These are phyloP conservation scores for Epichloe coenophiala DNA, from an alignment of 2,329 filamentous ascomycete genomes.

Conservation along the genomic window DNA sequence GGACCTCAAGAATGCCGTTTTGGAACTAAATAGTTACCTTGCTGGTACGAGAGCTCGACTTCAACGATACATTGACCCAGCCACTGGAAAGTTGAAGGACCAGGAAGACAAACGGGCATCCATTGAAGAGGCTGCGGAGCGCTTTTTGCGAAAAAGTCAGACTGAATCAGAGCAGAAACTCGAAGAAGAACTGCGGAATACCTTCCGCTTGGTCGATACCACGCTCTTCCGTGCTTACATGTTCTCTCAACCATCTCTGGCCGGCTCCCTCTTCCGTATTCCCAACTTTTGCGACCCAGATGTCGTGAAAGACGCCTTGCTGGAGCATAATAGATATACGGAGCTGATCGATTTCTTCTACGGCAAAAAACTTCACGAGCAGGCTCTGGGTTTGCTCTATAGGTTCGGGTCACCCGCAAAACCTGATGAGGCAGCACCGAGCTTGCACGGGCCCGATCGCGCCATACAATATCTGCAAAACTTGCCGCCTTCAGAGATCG, in stretches of 20 bases:
- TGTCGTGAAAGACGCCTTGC: constrained; percentile 84
- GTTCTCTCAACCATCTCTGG: constrained; percentile 75
- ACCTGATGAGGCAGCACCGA: constrained; percentile 35
- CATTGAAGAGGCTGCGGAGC: constrained; percentile 38
- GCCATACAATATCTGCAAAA: constrained; percentile 87
- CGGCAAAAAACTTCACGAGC: constrained; percentile 82
- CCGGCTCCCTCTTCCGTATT: constrained; percentile 82
- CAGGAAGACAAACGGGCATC: constrained; percentile 29
- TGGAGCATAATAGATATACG: constrained; percentile 78
- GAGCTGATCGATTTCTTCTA: constrained; percentile 97
- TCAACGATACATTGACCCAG: constrained; percentile 47
- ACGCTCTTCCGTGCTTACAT: constrained; percentile 91
- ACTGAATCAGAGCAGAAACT: constrained; percentile 46
- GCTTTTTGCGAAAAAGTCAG: constrained; percentile 34
- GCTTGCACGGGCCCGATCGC: constrained; percentile 65
- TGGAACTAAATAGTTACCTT: constrained; percentile 75
- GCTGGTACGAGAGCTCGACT: constrained; percentile 65
- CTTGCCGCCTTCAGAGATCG: constrained; percentile 73
- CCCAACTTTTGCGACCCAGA: constrained; percentile 95
- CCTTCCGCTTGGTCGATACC: constrained; percentile 80
- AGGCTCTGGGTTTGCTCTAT: constrained; percentile 69
- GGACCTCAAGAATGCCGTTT: constrained; percentile 68
- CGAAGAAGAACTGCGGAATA: constrained; percentile 57
- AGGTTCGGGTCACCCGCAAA: constrained; percentile 58
- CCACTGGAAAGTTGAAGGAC: constrained; percentile 47